phyloP scores from a whole-genome alignment of 2,329 filamentous ascomycete genomes.

The Trichoderma afroharzianum region DNA sequence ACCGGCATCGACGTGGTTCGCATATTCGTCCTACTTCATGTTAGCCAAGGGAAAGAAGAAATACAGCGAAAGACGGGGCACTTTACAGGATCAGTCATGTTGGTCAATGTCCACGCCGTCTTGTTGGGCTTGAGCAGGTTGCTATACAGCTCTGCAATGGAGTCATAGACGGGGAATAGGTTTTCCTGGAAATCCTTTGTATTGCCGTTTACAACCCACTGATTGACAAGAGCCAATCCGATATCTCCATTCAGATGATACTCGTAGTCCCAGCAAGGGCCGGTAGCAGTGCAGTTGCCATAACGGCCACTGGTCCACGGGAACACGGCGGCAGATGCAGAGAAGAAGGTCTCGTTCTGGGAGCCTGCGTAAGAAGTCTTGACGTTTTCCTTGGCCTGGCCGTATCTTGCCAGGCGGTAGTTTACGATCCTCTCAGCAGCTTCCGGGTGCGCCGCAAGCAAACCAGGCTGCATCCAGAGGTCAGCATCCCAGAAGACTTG shows the following conservation, averaged over 20 bases:
- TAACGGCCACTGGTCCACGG: slow-evolving; percentile 65
- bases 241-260: slow-evolving; percentile 71
- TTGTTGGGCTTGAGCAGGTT: slow-evolving; percentile 59
- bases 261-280: slow-evolving; percentile 65
- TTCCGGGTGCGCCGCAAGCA: slow-evolving; percentile 26
- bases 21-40: slow-evolving; percentile 56
- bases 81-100: slow-evolving; percentile 67
- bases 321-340: slow-evolving; percentile 45
- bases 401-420: slow-evolving; percentile 26
- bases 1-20: slow-evolving; percentile 63
- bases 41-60: background rate
- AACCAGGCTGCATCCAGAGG: slow-evolving; percentile 28
- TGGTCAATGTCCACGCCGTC: slow-evolving; percentile 48
- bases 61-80: background rate
- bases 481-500: slow-evolving; percentile 32
- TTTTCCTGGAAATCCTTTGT: slow-evolving; percentile 21
- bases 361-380: slow-evolving; percentile 44
- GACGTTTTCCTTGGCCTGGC: slow-evolving; percentile 57
- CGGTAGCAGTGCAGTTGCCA: slow-evolving; percentile 61
- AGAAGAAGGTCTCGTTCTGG: slow-evolving; percentile 56
- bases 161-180: slow-evolving; percentile 61
- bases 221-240: slow-evolving; percentile 41
- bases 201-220: slow-evolving; percentile 26
- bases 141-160: slow-evolving; percentile 58
- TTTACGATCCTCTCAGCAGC: slow-evolving; percentile 27